These are phyloP conservation scores for Talaromyces liani DNA, from an alignment of 495 filamentous ascomycete genomes.

Conservation along the genomic window DNA sequence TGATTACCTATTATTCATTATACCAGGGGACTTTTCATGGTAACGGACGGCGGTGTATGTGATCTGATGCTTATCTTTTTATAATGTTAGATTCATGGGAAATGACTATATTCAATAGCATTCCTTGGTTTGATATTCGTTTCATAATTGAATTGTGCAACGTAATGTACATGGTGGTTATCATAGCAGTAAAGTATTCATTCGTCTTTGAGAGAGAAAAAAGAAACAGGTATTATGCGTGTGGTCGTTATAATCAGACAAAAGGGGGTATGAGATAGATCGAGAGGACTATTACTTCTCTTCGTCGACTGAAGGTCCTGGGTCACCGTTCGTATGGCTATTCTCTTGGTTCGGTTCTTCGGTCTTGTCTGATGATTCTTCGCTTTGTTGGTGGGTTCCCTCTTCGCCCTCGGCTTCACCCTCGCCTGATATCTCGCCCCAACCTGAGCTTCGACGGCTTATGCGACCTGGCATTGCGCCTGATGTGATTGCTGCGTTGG, in stretches of 20 bases:
- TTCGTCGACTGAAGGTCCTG: not conserved
- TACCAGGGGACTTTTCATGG: not conserved
- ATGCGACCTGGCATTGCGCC: slow-evolving; percentile 36
- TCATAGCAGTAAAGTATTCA: not conserved
- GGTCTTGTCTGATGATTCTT: not conserved
- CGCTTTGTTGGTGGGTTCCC: not conserved
- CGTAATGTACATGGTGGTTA: not conserved
- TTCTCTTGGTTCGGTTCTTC: not conserved
- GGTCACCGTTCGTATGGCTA: not conserved
- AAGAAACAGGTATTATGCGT: not conserved
- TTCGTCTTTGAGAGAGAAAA: not conserved
- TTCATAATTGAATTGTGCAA: not conserved
- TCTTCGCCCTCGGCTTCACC: slow-evolving; percentile 20
- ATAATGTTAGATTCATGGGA: not conserved
- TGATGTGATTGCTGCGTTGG: slow-evolving; percentile 34
- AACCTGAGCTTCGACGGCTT: slow-evolving; percentile 56
- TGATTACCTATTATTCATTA: not conserved
- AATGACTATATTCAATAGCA: not conserved
- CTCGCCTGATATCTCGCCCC: slow-evolving; percentile 51
- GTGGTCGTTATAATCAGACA: not conserved
- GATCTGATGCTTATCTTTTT: not conserved
- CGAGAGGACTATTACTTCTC: not conserved
- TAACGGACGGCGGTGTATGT: not conserved
- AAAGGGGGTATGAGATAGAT: not conserved
- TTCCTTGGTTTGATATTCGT: not conserved